Conservation (phyloP, 768 basidiomycete genomes). For the Leccinum variicolor region DNA sequence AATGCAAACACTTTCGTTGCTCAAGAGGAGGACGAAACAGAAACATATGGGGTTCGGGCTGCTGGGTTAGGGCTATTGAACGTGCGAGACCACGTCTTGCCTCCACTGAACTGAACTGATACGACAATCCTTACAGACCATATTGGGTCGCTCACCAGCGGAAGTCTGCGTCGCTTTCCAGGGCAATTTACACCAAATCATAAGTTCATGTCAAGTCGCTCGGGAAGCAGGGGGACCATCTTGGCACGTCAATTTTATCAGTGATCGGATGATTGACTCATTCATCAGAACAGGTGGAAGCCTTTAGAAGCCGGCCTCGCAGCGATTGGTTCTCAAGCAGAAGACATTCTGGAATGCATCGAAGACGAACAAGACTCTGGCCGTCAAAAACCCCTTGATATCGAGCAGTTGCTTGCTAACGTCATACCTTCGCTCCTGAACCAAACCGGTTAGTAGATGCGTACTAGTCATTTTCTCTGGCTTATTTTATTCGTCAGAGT, state of each 20-base stretch:
- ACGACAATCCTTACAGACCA: conserved; percentile 35
- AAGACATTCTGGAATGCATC: conserved; percentile 69
- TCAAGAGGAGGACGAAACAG: conserved; percentile 91
- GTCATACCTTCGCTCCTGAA: conserved; percentile 76
- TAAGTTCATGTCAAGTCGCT: conserved; percentile 52
- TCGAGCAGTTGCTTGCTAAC: conserved; percentile 69
- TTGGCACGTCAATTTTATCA: conserved; percentile 47
- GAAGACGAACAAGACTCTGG: conserved; percentile 73
- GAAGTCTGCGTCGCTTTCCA: conserved; percentile 55
- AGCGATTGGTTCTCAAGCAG: conserved; percentile 75
- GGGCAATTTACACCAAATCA: conserved; percentile 47
- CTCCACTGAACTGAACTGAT: neutral
- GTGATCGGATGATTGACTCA: neutral
- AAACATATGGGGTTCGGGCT: conserved; percentile 76
- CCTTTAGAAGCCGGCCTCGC: conserved; percentile 84
- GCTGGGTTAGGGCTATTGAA: conserved; percentile 81
- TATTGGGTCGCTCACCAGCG: conserved; percentile 54
- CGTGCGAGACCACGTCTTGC: conserved; percentile 38
- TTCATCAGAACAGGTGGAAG: conserved; percentile 69
- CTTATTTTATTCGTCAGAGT: conserved; percentile 44
- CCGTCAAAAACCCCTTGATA: conserved; percentile 65
- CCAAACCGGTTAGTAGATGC: conserved; percentile 55
- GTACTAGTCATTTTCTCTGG: neutral
- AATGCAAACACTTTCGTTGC: conserved; percentile 92
- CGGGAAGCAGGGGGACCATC: conserved; percentile 53